Evolutionary conservation across 768 basidiomycete species (phyloP), one percentile per base, ranked within the genome.

Genomic region (Sarcodon sp.): DNA sequence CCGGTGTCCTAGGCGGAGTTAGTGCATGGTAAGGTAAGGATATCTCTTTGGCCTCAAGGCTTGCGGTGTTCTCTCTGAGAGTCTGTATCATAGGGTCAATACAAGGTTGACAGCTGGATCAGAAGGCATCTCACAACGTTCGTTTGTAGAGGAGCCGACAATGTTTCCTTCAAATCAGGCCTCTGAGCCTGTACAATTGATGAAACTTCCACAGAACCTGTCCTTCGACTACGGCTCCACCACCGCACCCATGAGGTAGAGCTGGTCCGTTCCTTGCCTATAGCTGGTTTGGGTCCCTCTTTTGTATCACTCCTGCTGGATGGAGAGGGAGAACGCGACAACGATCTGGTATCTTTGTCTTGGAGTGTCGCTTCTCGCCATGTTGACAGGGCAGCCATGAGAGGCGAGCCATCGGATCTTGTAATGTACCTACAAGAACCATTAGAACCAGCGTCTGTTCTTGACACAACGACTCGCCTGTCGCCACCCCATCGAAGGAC

Each of bases 181-280:
- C 56, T 48, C 18, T 47, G 32, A 33, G 47, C 33, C 35, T 55
- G 51, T 21, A 48, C 45, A 34, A 27, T 27, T 27, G 21, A 27
- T 27, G 21, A 27, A 3, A 27, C 21, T 27, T 27, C 21, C 21
- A 27, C 21, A 27, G 21, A 27, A 27, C 15, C 10, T 45, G 53
- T 53, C 32, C 55, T 50, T 44, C 47, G 43, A 61, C 77, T 81
- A 15, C 84, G 69, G 51, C 75, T 79, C 87, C 86, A 92, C 89
- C 88, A 90, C 35, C 78, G 74, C 35, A 76, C 76, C 88, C 87
- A 90, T n/a, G 80, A 81, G 0, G 76, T 73, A 11, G 79, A 77
- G 0, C 74, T 72, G 4, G 76, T 63, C 47, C 66, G 48, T 13
- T 44, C 37, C 15, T 37, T 43, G 3, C 27, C 27, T 4, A 16